phyloP scores from a whole-genome alignment of 2,329 filamentous ascomycete species.

The Xylaria sp. region DNA sequence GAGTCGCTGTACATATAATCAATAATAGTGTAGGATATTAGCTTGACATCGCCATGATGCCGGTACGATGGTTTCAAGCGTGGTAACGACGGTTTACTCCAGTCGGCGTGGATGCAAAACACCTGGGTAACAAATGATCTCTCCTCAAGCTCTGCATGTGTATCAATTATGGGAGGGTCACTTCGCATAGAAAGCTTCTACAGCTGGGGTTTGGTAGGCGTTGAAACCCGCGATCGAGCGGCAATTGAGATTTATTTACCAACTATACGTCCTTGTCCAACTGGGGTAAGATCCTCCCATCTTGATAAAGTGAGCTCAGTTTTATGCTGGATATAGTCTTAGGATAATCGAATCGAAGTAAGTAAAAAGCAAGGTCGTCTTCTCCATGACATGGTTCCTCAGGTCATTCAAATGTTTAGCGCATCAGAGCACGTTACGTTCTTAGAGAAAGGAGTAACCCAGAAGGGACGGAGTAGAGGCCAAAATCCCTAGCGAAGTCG shows the following conservation, averaged over 20 bases:
- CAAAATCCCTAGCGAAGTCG: neutral
- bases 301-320: neutral
- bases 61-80: slow-evolving; percentile 42
- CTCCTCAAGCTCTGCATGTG: slow-evolving; percentile 61
- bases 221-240: slow-evolving; percentile 47
- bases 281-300: neutral
- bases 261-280: slow-evolving; percentile 8
- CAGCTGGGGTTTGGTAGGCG: slow-evolving; percentile 50
- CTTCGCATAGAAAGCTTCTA: slow-evolving; percentile 57
- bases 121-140: slow-evolving; percentile 59
- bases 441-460: neutral
- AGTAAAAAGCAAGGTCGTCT: neutral
- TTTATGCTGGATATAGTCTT: neutral
- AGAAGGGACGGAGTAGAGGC: neutral
- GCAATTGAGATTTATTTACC: slow-evolving; percentile 45
- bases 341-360: neutral
- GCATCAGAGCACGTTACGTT: neutral
- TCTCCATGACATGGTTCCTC: neutral
- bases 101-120: slow-evolving; percentile 50
- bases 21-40: slow-evolving; percentile 49
- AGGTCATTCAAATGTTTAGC: neutral
- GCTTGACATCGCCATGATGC: slow-evolving; percentile 37
- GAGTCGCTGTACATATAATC: slow-evolving; percentile 33
- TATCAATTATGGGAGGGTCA: slow-evolving; percentile 61
- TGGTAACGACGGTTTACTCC: slow-evolving; percentile 38